Evolutionary conservation across 2,329 filamentous ascomycete genomes (phyloP), one percentile per base, ranked within the genome.

Genomic region (Ceratocystis cubensis): DNA sequence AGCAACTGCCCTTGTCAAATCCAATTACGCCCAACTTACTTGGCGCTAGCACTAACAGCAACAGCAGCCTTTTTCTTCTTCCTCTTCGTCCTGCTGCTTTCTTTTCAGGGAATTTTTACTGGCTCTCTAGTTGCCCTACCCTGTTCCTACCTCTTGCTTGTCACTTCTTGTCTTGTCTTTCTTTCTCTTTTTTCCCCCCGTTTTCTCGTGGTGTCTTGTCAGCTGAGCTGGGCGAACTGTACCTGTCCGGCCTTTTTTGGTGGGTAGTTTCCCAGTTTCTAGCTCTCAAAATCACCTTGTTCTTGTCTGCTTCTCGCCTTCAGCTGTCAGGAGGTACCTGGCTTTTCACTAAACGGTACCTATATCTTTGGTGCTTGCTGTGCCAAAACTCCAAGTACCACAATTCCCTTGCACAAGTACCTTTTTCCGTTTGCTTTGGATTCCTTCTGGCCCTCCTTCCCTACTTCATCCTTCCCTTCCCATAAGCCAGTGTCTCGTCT

Each of bases 401-500:
- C 1, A 63, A 5, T 8, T 41, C 37, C 25, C 61, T 63, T 63
- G 44, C n/a, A 28, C 44, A 45, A 13, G 61, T 44, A 25, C 37
- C 37, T 46, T 63, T 45, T 63, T 62, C n/a, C 45, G 7, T 8
- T 45, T 44, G 61, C 30, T 63, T n/a, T 37, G 37, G 15, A 46
- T 56, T 65, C 63, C 63, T 56, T 57, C 46, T 28, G 48, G 62
- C 28, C 62, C 22, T 63, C 44, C 22, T 53, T 46, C 20, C 17
- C 30, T 44, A 20, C 45, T 41, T 46, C 61, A 33, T 25, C 61
- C 61, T 63, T 15, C 61, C 61, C 25, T 62, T 63, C 22, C 25
- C 28, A 33, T 33, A 59, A 59, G 10, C 37, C 37, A 41, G 37
- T 41, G 37, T 41, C 37, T 41, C 37, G 37, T 41, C 37, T 64